These are phyloP conservation scores for Aspergillus tamarii DNA, from an alignment of 2,329 filamentous ascomycete species.

Conservation along the genomic window DNA sequence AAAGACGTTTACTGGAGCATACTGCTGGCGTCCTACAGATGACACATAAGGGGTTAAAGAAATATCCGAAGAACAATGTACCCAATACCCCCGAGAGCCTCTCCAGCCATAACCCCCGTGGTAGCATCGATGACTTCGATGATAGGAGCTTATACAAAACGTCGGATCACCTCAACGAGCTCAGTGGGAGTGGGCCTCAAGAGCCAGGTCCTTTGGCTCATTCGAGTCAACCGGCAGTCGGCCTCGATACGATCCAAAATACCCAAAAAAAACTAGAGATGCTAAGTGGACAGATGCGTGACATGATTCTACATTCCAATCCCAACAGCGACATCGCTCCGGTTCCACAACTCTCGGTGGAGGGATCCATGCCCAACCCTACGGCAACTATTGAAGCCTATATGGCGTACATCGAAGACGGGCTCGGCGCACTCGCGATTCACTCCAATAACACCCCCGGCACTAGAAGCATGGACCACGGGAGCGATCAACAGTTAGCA, in stretches of 20 bases:
- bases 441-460: constrained; percentile 38
- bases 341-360: constrained; percentile 37
- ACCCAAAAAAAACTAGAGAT: constrained; percentile 69
- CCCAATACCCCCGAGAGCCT: constrained; percentile 78
- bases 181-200: constrained; percentile 31
- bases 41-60: constrained; percentile 76
- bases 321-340: constrained; percentile 40
- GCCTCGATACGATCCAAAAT: constrained; percentile 58
- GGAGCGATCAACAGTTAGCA: constrained; percentile 60
- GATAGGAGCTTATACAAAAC: constrained; percentile 74
- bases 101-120: constrained; percentile 58
- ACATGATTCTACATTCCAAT: constrained; percentile 61
- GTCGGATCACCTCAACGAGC: constrained; percentile 65
- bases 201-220: constrained; percentile 15
- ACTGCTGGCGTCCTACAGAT: constrained; percentile 90
- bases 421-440: constrained; percentile 62
- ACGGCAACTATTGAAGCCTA: constrained; percentile 54
- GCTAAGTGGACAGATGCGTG: constrained; percentile 68
- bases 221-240: constrained; percentile 20
- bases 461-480: constrained; percentile 29
- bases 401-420: constrained; percentile 71
- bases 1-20: constrained; percentile 79
- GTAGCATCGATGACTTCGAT: constrained; percentile 70
- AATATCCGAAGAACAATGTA: constrained; percentile 56
- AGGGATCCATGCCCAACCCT: constrained; percentile 31